phyloP scores from a whole-genome alignment of 768 basidiomycete species.

The Auricularia sp. region DNA sequence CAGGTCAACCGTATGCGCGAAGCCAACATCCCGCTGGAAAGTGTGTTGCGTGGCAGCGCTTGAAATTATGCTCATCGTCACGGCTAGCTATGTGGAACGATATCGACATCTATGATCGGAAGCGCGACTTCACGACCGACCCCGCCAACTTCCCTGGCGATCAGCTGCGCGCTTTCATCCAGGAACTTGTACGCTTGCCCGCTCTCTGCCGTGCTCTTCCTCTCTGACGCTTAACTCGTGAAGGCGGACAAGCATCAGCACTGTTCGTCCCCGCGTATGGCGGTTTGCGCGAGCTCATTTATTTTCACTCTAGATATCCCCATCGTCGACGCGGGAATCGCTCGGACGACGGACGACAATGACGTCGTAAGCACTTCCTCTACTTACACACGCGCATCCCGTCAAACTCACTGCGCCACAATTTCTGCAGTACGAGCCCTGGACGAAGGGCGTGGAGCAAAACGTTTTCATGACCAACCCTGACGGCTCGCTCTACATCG shows the following conservation, averaged over 20 bases:
- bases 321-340: conserved; percentile 59
- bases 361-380: conserved; percentile 42
- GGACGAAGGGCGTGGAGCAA: conserved; percentile 48
- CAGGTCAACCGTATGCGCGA: conserved; percentile 50
- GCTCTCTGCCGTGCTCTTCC: neutral
- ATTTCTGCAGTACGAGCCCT: conserved; percentile 52
- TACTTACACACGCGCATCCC: neutral
- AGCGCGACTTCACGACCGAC: conserved; percentile 60
- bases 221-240: neutral
- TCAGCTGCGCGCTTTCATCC: conserved; percentile 46
- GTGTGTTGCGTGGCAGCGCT: conserved; percentile 19
- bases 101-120: conserved; percentile 61
- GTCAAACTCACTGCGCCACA: conserved; percentile 1
- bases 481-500: conserved; percentile 60
- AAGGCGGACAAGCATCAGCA: conserved; percentile 39
- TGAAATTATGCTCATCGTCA: too few species aligned
- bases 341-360: conserved; percentile 44
- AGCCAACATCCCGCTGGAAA: conserved; percentile 73
- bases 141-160: conserved; percentile 51
- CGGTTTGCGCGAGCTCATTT: neutral
- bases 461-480: conserved; percentile 67
- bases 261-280: conserved; percentile 21
- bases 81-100: conserved; percentile 65
- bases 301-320: conserved; percentile 45
- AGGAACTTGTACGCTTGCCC: conserved; percentile 36